These are phyloP conservation scores for Vanilla planifolia DNA, from an alignment of 106 monocot genomes.

Conservation along the genomic window DNA sequence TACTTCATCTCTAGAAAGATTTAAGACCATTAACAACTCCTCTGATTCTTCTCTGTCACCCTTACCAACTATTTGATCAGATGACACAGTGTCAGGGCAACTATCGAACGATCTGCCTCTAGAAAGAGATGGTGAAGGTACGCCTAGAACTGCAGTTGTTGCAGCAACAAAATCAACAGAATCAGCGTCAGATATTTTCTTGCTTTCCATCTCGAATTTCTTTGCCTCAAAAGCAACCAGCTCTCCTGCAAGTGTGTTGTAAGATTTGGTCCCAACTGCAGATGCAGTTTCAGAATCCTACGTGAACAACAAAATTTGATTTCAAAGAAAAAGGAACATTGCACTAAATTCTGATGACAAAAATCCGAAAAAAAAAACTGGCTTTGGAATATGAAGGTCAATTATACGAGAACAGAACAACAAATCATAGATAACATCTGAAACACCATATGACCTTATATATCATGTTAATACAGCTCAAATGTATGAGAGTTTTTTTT, in stretches of 20 bases:
- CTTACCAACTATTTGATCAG: conserved; percentile 33
- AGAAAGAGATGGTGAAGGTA: conserved; percentile 73
- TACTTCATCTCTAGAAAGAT: conserved; percentile 49
- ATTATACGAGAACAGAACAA: too few species aligned
- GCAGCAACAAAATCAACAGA: conserved; percentile 88
- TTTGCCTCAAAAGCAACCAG: conserved; percentile 60
- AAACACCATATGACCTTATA: too few species aligned
- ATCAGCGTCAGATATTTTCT: conserved; percentile 35
- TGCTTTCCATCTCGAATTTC: conserved; percentile 17
- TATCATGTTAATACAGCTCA: too few species aligned
- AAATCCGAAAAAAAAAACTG: not conserved
- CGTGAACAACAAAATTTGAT: not conserved
- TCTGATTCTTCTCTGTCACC: conserved; percentile 77
- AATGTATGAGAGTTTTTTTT: too few species aligned
- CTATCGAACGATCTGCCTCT: conserved; percentile 74
- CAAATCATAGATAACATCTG: too few species aligned
- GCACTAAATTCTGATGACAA: not conserved
- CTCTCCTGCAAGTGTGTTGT: conserved; percentile 84
- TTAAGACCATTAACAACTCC: conserved; percentile 58
- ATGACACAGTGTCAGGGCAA: conserved; percentile 11
- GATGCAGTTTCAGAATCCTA: conserved; percentile 75
- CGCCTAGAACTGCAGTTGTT: conserved; percentile 72
- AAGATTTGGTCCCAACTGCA: conserved; percentile 83
- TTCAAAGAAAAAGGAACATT: not conserved
- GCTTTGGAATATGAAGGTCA: too few species aligned